A percentile compares a stretch with the other conserved stretches of the same genome.
Evolutionary conservation across 305 asterid genomes (phyloP).

Genomic region (Nicotiana rustica): DNA sequence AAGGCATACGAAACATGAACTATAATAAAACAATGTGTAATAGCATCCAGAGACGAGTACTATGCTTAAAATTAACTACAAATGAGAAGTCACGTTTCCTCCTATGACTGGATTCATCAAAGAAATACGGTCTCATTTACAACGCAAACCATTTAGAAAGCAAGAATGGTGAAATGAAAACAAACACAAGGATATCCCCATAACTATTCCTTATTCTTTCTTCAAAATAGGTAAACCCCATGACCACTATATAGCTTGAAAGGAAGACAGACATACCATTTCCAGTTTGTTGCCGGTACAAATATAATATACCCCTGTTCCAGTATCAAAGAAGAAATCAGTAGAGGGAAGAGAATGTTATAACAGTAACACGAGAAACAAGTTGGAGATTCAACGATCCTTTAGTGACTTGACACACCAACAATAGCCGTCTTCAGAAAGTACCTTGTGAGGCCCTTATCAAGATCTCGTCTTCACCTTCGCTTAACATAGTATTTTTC

Average conservation of each 20-base stretch:
- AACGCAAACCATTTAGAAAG: background rate
- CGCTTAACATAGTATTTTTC: background rate
- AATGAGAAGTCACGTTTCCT: background rate
- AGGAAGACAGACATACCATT: slow-evolving; percentile 62
- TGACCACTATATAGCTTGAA: background rate
- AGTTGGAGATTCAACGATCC: slow-evolving; percentile 19
- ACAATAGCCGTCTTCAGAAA: background rate
- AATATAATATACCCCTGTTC: slow-evolving; percentile 81
- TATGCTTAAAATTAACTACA: background rate
- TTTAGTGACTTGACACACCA: background rate
- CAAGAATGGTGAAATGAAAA: slow-evolving; percentile 18
- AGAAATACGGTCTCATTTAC: slow-evolving; percentile 1
- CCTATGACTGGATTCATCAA: background rate
- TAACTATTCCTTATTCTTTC: background rate
- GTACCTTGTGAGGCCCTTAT: background rate
- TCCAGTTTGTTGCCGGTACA: slow-evolving; percentile 82
- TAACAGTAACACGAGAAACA: slow-evolving; percentile 27
- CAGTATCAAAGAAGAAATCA: slow-evolving; percentile 41
- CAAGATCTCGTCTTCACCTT: background rate
- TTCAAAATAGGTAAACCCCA: background rate
- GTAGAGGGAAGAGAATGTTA: slow-evolving; percentile 25
- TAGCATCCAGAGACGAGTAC: background rate
- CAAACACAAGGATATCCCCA: background rate
- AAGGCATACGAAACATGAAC: background rate
- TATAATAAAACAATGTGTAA: background rate